These are phyloP conservation scores for Claviceps sp. DNA, from an alignment of 2,329 filamentous ascomycete genomes.

Conservation along the genomic window DNA sequence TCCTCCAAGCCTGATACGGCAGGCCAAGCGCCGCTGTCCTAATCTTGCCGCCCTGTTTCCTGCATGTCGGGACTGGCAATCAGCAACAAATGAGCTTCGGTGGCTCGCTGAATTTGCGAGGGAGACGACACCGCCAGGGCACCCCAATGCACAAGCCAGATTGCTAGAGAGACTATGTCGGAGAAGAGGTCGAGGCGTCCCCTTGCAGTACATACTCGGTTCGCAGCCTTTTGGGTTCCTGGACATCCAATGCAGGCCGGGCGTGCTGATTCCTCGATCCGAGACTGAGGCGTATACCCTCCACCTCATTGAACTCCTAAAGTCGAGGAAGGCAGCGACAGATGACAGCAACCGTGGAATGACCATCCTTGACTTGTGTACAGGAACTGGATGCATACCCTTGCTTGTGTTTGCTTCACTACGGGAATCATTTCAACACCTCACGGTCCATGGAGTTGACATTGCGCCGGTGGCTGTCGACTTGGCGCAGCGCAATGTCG, in stretches of 20 bases:
- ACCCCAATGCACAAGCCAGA: slow-evolving; percentile 4
- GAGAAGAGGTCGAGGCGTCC: slow-evolving; percentile 47
- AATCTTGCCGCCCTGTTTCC: slow-evolving; percentile 48
- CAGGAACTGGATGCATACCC: slow-evolving; percentile 81
- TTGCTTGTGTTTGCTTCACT: slow-evolving; percentile 59
- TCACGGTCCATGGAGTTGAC: slow-evolving; percentile 59
- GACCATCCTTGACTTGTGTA: slow-evolving; percentile 72
- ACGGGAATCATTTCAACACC: slow-evolving; percentile 19
- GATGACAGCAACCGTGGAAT: slow-evolving; percentile 21
- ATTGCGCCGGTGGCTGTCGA: slow-evolving; percentile 51
- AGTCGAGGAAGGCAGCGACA: slow-evolving; percentile 9
- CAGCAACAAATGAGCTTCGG: slow-evolving; percentile 54
- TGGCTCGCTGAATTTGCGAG: slow-evolving; percentile 55
- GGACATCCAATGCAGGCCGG: slow-evolving; percentile 60
- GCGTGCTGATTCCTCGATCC: slow-evolving; percentile 75
- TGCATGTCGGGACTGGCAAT: slow-evolving; percentile 47
- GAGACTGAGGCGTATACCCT: slow-evolving; percentile 60
- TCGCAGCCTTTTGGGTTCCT: slow-evolving; percentile 78
- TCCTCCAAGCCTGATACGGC: slow-evolving; percentile 40
- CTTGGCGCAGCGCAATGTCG: slow-evolving; percentile 53
- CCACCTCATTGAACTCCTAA: slow-evolving; percentile 37
- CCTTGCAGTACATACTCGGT: slow-evolving; percentile 81
- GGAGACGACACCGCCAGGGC: slow-evolving; percentile 8
- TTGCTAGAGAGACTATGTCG: slow-evolving; percentile 30
- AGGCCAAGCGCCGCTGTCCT: slow-evolving; percentile 38